These are phyloP conservation scores for Beauveria sp. DNA, from an alignment of 2,329 filamentous ascomycete genomes.

Conservation along the genomic window DNA sequence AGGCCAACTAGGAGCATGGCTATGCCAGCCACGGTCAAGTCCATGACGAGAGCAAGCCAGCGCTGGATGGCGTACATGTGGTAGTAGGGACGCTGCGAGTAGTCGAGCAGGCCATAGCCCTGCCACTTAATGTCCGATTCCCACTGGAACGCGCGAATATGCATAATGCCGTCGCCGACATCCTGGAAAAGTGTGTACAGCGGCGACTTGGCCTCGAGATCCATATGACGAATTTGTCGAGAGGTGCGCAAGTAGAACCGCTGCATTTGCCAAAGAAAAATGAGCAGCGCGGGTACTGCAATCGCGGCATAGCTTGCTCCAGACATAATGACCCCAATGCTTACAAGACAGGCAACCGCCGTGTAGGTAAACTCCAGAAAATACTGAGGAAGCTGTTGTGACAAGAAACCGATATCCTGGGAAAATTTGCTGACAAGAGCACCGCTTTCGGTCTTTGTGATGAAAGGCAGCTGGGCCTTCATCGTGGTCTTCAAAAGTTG, in stretches of 20 bases:
- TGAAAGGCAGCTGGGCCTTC: constrained; percentile 13
- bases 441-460: constrained; percentile 6
- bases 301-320: constrained; percentile 23
- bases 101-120: constrained; percentile 39
- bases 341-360: constrained; percentile 11
- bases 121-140: constrained; percentile 31
- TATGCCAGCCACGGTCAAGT: constrained; percentile 36
- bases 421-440: constrained; percentile 18
- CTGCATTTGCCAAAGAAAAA: constrained; percentile 23
- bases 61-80: constrained; percentile 45
- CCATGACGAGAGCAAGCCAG: constrained; percentile 44
- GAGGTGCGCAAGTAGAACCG: constrained; percentile 28
- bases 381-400: constrained; percentile 18
- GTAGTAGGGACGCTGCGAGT: constrained; percentile 47
- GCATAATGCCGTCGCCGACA: constrained; percentile 35
- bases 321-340: constrained; percentile 15
- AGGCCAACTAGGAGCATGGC: constrained; percentile 28
- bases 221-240: constrained; percentile 27
- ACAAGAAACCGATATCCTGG: constrained; percentile 21
- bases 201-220: constrained; percentile 28
- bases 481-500: background rate
- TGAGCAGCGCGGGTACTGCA: constrained; percentile 18
- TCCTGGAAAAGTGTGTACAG: constrained; percentile 33
- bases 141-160: constrained; percentile 49
- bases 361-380: constrained; percentile 12